Evolutionary conservation across 2,329 filamentous ascomycete genomes (phyloP).

Genomic region (Xylaria sp.): DNA sequence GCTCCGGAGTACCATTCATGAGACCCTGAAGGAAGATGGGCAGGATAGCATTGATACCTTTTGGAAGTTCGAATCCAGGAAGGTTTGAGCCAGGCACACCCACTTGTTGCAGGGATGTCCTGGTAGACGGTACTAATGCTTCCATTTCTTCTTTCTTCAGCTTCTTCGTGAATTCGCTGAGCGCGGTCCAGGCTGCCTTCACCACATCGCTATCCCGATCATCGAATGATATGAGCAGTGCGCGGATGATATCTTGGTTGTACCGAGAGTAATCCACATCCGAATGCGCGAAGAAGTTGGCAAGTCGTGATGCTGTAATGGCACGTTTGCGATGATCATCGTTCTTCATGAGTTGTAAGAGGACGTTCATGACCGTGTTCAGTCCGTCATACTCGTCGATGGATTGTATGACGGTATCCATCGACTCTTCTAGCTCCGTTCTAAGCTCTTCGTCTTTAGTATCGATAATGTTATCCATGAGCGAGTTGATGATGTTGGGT

Average conservation of each 20-base stretch:
- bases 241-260: conserved; percentile 93
- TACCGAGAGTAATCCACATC: conserved; percentile 94
- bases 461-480: conserved; percentile 91
- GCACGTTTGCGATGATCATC: conserved; percentile 89
- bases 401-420: conserved; percentile 89
- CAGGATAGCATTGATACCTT: conserved; percentile 95
- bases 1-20: conserved; percentile 94
- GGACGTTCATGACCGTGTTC: conserved; percentile 94
- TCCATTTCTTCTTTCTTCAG: conserved; percentile 99
- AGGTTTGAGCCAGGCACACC: conserved; percentile 87
- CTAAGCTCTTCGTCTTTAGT: conserved; percentile 79
- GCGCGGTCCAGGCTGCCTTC: conserved; percentile 87
- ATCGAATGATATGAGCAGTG: conserved; percentile 90
- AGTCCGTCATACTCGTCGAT: conserved; percentile 97
- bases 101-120: conserved; percentile 86
- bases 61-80: conserved; percentile 89
- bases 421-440: conserved; percentile 79
- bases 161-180: conserved; percentile 87
- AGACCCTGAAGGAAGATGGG: conserved; percentile 98
- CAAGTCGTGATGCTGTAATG: conserved; percentile 80
- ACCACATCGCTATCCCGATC: conserved; percentile 86
- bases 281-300: conserved; percentile 84
- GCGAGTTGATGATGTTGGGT: conserved; percentile 88
- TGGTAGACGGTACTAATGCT: conserved; percentile 83
- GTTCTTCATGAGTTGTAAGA: conserved; percentile 88